A percentile compares a stretch with the other conserved stretches of the same genome.
Evolutionary conservation across 768 basidiomycete species (phyloP).

Genomic region (Paxillus rubicundulus): DNA sequence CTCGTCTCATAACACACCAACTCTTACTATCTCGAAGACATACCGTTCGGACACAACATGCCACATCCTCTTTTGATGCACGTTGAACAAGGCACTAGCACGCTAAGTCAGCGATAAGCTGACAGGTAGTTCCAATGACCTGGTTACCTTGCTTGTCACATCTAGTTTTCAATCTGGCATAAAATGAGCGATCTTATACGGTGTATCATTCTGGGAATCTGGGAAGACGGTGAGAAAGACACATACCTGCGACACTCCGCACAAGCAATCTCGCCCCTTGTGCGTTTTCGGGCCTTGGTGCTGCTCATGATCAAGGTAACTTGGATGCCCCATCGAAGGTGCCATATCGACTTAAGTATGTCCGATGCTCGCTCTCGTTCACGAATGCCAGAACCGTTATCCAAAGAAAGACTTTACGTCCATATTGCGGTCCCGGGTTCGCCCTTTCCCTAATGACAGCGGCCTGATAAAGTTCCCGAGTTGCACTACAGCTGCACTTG

Average conservation of each 20-base stretch:
- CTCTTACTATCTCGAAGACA: constrained; percentile 6
- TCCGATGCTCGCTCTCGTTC: not conserved
- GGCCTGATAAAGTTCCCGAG: not conserved
- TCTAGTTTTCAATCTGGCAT: constrained; percentile 25
- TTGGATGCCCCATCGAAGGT: not conserved
- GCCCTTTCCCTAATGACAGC: not conserved
- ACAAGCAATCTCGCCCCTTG: constrained; percentile 29
- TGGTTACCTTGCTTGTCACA: constrained; percentile 24
- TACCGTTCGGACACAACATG: constrained; percentile 50
- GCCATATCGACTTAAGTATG: constrained; percentile 2
- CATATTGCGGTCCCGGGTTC: not conserved
- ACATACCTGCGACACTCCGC: constrained; percentile 31
- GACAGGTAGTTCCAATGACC: not conserved
- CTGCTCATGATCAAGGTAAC: constrained; percentile 8
- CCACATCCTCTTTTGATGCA: constrained; percentile 52
- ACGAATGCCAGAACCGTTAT: too few relatives aligned
- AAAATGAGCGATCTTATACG: not conserved
- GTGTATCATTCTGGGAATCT: not conserved
- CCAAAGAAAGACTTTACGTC: too few relatives aligned
- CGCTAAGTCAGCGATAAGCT: constrained; percentile 2
- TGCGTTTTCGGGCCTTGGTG: constrained; percentile 23
- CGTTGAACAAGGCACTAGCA: constrained; percentile 35
- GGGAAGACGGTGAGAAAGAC: not conserved
- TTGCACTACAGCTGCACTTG: not conserved
- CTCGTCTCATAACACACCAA: not conserved